Conservation (phyloP, 768 basidiomycete genomes). For the Lactarius hengduanensis region DNA sequence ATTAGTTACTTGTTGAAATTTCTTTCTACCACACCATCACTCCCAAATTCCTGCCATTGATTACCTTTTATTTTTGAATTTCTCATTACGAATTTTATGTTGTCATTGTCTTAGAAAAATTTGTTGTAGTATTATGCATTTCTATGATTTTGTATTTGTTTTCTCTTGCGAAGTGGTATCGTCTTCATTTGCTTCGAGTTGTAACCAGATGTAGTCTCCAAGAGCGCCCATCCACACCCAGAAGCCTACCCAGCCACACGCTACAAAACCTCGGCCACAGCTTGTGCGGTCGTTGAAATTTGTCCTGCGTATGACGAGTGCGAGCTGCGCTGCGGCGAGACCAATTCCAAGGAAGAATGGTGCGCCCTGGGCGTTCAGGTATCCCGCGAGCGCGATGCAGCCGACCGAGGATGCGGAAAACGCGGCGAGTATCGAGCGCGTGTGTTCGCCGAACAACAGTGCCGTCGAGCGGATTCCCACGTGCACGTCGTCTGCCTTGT, state of each 20-base stretch:
- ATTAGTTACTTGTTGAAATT: not conserved
- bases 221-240: constrained; percentile 83
- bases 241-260: constrained; percentile 86
- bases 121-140: constrained; percentile 9
- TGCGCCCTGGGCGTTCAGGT: constrained; percentile 70
- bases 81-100: constrained; percentile 3
- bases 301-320: constrained; percentile 68
- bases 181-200: constrained; percentile 1
- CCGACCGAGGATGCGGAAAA: constrained; percentile 75
- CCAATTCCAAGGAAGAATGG: constrained; percentile 80
- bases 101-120: not conserved
- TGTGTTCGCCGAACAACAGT: constrained; percentile 77
- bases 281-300: constrained; percentile 73
- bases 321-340: constrained; percentile 73
- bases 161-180: not conserved
- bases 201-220: constrained; percentile 56
- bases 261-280: constrained; percentile 88
- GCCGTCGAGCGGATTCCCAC: constrained; percentile 94
- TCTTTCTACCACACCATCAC: not conserved
- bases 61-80: not conserved
- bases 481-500: constrained; percentile 85
- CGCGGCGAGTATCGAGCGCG: constrained; percentile 69
- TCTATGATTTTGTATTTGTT: not conserved
- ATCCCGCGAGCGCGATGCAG: constrained; percentile 74
- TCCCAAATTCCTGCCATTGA: constrained; percentile 2